Evolutionary conservation across 176 grass and related monocot genomes (phyloP), one percentile per base, ranked within the genome.

Genomic region (Carex myosuroides): DNA sequence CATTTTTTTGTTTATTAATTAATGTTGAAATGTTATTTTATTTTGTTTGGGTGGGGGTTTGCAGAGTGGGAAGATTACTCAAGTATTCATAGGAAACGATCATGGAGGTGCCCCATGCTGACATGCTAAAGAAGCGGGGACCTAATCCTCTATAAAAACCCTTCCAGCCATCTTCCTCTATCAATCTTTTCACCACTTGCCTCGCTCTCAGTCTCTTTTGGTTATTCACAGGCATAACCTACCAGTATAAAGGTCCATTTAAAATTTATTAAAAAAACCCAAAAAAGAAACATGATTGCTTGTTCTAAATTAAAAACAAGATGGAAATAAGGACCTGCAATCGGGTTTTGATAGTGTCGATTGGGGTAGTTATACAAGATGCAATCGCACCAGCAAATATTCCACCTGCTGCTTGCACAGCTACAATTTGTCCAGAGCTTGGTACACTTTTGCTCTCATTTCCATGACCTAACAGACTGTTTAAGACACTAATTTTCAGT

Each of bases 291-390:
- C 14, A 77, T 1, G 18, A 55, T 57, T 33, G 22, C 22, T 55
- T 12, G 7, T 57, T n/a, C 4, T 29, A 32, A 57, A 77, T 32
- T 32, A 56, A 65, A 24, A 35, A 35, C 6, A 13, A 64, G 62
- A 82, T 35, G 18, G 18, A 85, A 81, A 64, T 73, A 14, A 64
- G 59, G 62, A 95, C 93, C 93, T 99, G 93, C 81, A 95, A 78
- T 79, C 93, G 89, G 13, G 96, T 99, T 87, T 99, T 99, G 79
- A 99, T 95, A 63, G 96, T 99, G 89, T 99, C 93, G 70, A 99
- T 87, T 22, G 96, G 96, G 71, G 93, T 99, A 62, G 96, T 92
- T 84, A 95, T 91, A 86, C 87, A 99, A 90, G 93, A 95, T 63
- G 96, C 92, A 73, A 94, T 60, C 16, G 93, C 91, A 83, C 93